Percentiles rank a stretch among this genome's conserved stretches.
These are phyloP conservation scores for Pestalotiopsis sp. DNA, from an alignment of 2,329 filamentous ascomycete genomes.

Conservation along the genomic window DNA sequence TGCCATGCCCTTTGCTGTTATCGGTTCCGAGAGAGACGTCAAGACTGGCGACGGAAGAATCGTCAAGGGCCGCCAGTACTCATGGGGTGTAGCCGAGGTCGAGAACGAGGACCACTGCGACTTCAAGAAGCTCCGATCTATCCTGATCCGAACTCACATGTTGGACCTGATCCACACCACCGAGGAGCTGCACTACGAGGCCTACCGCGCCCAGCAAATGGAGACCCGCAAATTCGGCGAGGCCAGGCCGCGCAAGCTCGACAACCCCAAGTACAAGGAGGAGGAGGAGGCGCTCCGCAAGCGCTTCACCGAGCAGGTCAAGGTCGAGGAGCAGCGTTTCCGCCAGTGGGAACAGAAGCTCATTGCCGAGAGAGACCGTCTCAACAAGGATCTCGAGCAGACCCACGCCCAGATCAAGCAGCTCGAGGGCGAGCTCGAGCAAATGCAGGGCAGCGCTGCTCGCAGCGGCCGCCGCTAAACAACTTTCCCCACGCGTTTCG, in stretches of 20 bases:
- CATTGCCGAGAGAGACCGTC: slow-evolving; percentile 94
- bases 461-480: slow-evolving; percentile 88
- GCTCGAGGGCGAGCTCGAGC: slow-evolving; percentile 88
- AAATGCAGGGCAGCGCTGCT: slow-evolving; percentile 86
- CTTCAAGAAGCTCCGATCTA: slow-evolving; percentile 99
- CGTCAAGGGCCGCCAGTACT: slow-evolving; percentile 98
- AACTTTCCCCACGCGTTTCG: slow-evolving; percentile 18
- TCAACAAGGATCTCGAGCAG: slow-evolving; percentile 99
- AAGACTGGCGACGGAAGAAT: slow-evolving; percentile 95
- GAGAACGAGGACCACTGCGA: slow-evolving; percentile 99
- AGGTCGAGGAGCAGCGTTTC: slow-evolving; percentile 99
- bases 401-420: slow-evolving; percentile 94
- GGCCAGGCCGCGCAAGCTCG: slow-evolving; percentile 92
- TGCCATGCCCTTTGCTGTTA: slow-evolving; percentile 98
- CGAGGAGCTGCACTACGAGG: slow-evolving; percentile 98
- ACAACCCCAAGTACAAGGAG: slow-evolving; percentile 99
- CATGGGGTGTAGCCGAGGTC: slow-evolving; percentile 98
- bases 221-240: slow-evolving; percentile 99
- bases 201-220: slow-evolving; percentile 99
- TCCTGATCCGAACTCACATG: slow-evolving; percentile 99
- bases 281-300: slow-evolving; percentile 98
- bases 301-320: slow-evolving; percentile 99
- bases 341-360: slow-evolving; percentile 99
- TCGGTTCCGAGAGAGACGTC: slow-evolving; percentile 98
- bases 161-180: slow-evolving; percentile 99